Evolutionary conservation across 106 monocot species (phyloP), one percentile per base, ranked within the genome.

Genomic region (Dendrobium catenatum): DNA sequence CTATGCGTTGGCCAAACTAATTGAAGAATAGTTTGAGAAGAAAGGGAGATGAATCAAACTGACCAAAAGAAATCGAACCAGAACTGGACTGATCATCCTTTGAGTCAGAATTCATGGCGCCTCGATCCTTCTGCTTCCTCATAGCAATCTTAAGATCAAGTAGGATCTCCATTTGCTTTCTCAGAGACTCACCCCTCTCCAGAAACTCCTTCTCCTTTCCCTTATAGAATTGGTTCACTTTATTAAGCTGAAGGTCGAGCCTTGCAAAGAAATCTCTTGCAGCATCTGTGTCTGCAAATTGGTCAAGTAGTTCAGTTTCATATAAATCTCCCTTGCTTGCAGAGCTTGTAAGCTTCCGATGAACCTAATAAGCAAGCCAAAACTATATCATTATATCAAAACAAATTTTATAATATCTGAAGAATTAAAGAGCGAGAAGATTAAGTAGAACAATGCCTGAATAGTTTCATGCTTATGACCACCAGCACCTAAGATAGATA

Each of bases 141-240:
- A 89, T 79, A 20, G 75, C 87, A 33, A 58, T 42, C 87, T 91
- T 93, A 80, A 99, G 93, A 64, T 91, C 88, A 31, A 86, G 29
- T 47, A 99, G 93, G 24, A 99, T 93, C n/a, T 87, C 84, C 93
- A 99, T 87, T 66, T 99, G 99, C 87, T 91, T 93, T 86, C 82
- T 87, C 55, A 99, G 80, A 19, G 89, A 90, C 54, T 91, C 93
- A 0, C 95, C 95, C 68, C 95, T 91, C 83, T 95, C 95, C 42
- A 89, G 2, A 73, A 93, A 95, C 82, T 99, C 95, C 82, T 81
- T 86, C 86, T 99, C 99, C 86, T 99, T 93, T 16, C 78, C 79
- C 82, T 86, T 95, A 83, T 95, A 99, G 82, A 99, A 99, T 81
- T 93, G 95, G 84, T 99, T 99, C 83, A 99, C 99, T 82, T 99